Evolutionary conservation across 495 filamentous ascomycete genomes (phyloP).

Genomic region (Daldinia childiae): DNA sequence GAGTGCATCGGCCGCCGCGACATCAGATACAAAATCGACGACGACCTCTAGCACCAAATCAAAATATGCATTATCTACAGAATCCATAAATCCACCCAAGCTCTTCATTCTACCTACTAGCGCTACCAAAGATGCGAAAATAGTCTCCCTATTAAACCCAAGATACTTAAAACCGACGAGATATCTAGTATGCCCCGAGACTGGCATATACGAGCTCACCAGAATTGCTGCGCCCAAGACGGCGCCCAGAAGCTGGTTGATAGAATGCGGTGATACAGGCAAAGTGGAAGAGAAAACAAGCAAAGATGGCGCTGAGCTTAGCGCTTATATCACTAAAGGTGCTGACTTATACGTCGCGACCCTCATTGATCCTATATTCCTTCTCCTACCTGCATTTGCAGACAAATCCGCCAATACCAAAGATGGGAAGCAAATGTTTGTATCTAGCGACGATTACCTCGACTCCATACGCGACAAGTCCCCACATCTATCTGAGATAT

Average conservation of each 20-base stretch:
- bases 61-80: constrained; percentile 49
- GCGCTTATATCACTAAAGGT: constrained; percentile 58
- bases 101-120: constrained; percentile 83
- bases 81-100: constrained; percentile 62
- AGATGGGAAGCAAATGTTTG: constrained; percentile 69
- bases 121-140: constrained; percentile 68
- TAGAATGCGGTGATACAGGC: constrained; percentile 51
- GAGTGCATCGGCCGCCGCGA: constrained; percentile 37
- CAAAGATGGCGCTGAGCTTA: constrained; percentile 26
- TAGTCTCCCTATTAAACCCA: constrained; percentile 84
- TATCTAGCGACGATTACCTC: constrained; percentile 82
- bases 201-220: constrained; percentile 89
- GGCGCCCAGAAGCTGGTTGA: constrained; percentile 73
- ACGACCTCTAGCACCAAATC: constrained; percentile 41
- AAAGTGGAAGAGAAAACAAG: constrained; percentile 25
- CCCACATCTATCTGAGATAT: constrained; percentile 65
- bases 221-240: constrained; percentile 71
- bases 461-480: constrained; percentile 67
- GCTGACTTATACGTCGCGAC: constrained; percentile 84
- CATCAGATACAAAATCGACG: constrained; percentile 36
- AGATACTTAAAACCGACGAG: constrained; percentile 69
- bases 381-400: constrained; percentile 76
- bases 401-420: constrained; percentile 43
- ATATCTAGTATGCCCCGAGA: constrained; percentile 82
- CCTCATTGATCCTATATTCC: constrained; percentile 82